Evolutionary conservation across 805 yeast species (phyloP), one percentile per base, ranked within the genome.

Genomic region (Candida sphagnicola): DNA sequence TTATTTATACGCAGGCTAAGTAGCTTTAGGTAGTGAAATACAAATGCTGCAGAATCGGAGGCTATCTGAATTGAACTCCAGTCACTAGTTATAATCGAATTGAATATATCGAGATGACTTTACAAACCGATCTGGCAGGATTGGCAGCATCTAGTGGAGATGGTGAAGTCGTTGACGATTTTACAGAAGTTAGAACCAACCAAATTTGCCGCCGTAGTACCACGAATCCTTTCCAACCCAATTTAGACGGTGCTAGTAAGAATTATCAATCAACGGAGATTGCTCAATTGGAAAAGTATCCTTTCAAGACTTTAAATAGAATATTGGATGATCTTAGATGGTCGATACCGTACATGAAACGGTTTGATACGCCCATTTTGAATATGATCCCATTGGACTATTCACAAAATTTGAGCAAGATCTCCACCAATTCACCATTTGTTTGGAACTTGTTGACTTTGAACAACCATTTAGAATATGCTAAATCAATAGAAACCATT

Each of bases 301-400:
- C 61, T 3, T 77, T 77, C 59, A 85, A 84, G 49, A 82, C 91
- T 0, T 59, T 81, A 4, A 84, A 84, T 49, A 64, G 91, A 39
- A 65, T 85, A 15, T 48, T 83, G 16, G 88, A 82, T 53, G 91
- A 84, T 50, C 52, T 84, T 21, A 62, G 74, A 37, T 70, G 56
- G 57, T 43, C 54, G 1, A 37, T 54, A 3, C 54, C 61, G 11
- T 53, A 41, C 34, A 45, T 43, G 29, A 42, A 37, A 2, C 37
- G 41, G n/a, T 40, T 33, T 18, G 33, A 41, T 17, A 26, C 28
- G 37, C 51, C 59, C 33, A 48, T 67, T 15, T 52, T 67, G 23
- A 49, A 48, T 34, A 34, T 52, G 25, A 51, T 51, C 34, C 67
- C 74, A 1, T 51, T 74, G 24, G 64, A 56, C 8, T 75, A 77